A percentile compares a stretch with the other conserved stretches of the same genome.
These are phyloP conservation scores for Sarcomyxa edulis DNA, from an alignment of 768 basidiomycete species.

Conservation along the genomic window DNA sequence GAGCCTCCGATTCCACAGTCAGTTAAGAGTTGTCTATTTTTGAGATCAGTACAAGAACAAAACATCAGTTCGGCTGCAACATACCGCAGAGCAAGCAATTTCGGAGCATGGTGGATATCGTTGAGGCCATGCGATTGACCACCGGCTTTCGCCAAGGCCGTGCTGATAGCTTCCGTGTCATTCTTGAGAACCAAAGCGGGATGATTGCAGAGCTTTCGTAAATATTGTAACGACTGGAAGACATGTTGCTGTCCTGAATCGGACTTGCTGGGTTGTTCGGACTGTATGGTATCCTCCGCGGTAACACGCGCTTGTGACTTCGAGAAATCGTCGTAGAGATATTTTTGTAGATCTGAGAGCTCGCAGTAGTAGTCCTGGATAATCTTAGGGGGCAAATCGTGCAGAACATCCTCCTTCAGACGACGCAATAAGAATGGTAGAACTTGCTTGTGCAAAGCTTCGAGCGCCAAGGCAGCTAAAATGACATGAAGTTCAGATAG, in stretches of 20 bases:
- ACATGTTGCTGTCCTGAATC: conserved; percentile 72
- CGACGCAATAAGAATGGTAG: conserved; percentile 96
- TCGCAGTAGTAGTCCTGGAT: conserved; percentile 99
- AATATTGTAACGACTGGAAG: conserved; percentile 95
- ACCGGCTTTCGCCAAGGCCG: conserved; percentile 54
- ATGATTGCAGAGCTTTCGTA: conserved; percentile 97
- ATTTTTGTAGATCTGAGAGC: conserved; percentile 89
- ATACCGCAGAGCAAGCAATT: conserved; percentile 85
- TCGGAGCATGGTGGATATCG: conserved; percentile 91
- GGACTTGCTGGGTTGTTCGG: conserved; percentile 29
- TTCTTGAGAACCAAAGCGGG: conserved; percentile 87
- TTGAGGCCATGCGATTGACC: conserved; percentile 42
- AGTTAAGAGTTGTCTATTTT: conserved; percentile 76
- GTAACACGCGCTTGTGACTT: conserved; percentile 65
- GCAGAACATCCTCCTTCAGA: conserved; percentile 93
- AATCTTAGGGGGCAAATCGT: conserved; percentile 97
- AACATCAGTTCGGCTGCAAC: conserved; percentile 15
- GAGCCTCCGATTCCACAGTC: conserved; percentile 90
- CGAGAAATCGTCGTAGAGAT: conserved; percentile 91
- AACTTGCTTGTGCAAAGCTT: conserved; percentile 97
- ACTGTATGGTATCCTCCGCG: conserved; percentile 60
- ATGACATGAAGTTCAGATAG: neutral
- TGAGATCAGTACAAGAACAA: neutral
- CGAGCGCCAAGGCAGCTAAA: conserved; percentile 86
- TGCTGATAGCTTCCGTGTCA: conserved; percentile 49